Base-by-base conservation (phyloP, 2,329 filamentous ascomycete genomes). In the Diaporthe ampelina region DNA sequence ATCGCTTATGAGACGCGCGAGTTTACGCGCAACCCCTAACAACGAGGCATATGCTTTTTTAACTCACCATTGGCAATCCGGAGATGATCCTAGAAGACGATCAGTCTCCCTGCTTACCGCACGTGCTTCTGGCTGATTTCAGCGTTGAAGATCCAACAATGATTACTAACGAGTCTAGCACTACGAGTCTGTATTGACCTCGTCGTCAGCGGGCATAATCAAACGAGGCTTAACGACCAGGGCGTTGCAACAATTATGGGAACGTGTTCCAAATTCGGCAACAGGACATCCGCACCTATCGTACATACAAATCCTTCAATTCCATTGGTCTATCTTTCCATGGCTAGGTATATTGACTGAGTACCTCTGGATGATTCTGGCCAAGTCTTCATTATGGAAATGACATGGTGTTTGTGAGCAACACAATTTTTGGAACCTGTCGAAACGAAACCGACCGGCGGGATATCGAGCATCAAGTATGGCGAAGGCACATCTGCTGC, bases 281-380 rank as follows among this genome's bases (percentile, higher is more conserved):
- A 21, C 9, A 35, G 29, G 29, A n/a, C 17, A 15, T 6, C 63
- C 15, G 37, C 26, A 35, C 15, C 29, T 26, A 24, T 54, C n/a
- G 0, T 7, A 10, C 48, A 8, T 26, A 5, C 21, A 11, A 17
- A 40, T 40, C n/a, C 26, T 40, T 54, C 32, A 19, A 8, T 29
- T 21, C 48, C 13, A 68, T 37, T 40, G 40, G 52, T 67, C 19
- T n/a, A 26, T 54, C 15, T 52, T 58, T 58, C 15, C 35, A 17
- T 56, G 61, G 57, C 17, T 61, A 43, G 57, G 61, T 5, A 69
- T 61, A 35, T 37, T 70, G 32, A 57, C 65, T 50, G 35, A 63
- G 29, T 58, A 73, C 24, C 56, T 58, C 70, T 70, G 73, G 57
- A 65, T 73, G 70, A 52, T 17, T 73, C 56, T 69, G 57, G 63